Percentiles rank a stretch among this genome's conserved stretches.
Conservation (phyloP, 148 eudicot species). For the Arctostaphylos glauca region DNA sequence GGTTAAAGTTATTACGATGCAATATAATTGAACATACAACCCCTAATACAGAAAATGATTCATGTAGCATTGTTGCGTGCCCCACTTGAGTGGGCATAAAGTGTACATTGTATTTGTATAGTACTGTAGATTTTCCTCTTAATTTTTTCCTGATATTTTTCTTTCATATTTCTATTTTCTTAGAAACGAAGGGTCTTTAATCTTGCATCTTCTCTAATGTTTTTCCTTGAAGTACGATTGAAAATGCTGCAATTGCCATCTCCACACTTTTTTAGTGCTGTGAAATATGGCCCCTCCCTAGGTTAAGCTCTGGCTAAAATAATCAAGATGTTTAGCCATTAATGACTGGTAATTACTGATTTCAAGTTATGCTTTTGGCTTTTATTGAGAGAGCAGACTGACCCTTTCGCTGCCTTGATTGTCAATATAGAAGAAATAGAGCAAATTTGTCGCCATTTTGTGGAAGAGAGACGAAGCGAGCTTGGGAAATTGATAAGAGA, state of each 20-base stretch:
- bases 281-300: neutral
- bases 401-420: slow-evolving; percentile 87
- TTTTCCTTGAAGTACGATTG: neutral
- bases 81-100: too few relatives aligned
- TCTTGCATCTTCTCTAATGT: neutral
- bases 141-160: neutral
- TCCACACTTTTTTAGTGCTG: too few relatives aligned
- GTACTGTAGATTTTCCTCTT: neutral
- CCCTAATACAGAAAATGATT: too few relatives aligned
- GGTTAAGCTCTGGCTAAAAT: neutral
- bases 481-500: slow-evolving; percentile 73
- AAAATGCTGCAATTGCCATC: too few relatives aligned
- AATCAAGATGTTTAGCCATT: neutral
- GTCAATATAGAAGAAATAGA: slow-evolving; percentile 86
- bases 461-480: slow-evolving; percentile 78
- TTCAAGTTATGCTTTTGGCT: slow-evolving; percentile 12
- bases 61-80: too few relatives aligned
- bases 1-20: too few relatives aligned
- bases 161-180: neutral
- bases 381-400: slow-evolving; percentile 80
- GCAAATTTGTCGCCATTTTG: slow-evolving; percentile 84
- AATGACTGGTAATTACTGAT: neutral
- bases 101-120: too few relatives aligned
- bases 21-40: too few relatives aligned
- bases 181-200: neutral